Evolutionary conservation across 805 yeast species (phyloP).

Genomic region (Wickerhamomyces chambardii): DNA sequence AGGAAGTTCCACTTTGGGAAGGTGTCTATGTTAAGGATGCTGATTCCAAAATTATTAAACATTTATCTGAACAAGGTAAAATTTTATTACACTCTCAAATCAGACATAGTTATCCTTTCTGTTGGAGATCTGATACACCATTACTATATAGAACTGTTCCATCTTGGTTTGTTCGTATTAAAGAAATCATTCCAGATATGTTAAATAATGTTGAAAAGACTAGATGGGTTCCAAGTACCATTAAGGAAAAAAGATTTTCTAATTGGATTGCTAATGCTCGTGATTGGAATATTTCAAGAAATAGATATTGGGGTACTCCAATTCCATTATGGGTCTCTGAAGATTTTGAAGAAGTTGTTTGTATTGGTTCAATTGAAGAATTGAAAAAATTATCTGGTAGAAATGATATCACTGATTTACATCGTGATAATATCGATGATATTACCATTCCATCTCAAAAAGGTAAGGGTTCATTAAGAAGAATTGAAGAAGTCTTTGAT

Average conservation of each 20-base stretch:
- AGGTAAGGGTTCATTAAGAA: slow-evolving; percentile 81
- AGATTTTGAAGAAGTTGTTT: slow-evolving; percentile 85
- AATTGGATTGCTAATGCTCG: slow-evolving; percentile 99
- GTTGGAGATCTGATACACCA: slow-evolving; percentile 99
- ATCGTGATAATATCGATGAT: slow-evolving; percentile 87
- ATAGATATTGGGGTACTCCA: slow-evolving; percentile 99
- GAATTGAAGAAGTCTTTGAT: slow-evolving; percentile 97
- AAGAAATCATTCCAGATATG: slow-evolving; percentile 83
- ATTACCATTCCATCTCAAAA: slow-evolving; percentile 87
- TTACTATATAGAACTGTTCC: slow-evolving; percentile 94
- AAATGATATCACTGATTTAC: slow-evolving; percentile 76
- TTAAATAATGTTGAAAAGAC: slow-evolving; percentile 77
- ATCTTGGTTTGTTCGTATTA: slow-evolving; percentile 95
- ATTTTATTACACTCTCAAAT: slow-evolving; percentile 73
- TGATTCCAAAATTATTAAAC: slow-evolving; percentile 82
- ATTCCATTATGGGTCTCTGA: slow-evolving; percentile 97
- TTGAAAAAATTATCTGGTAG: slow-evolving; percentile 79
- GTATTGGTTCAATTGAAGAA: slow-evolving; percentile 88
- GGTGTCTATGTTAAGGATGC: slow-evolving; percentile 95
- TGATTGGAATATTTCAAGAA: slow-evolving; percentile 98
- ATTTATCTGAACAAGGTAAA: slow-evolving; percentile 69
- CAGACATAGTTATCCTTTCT: slow-evolving; percentile 96
- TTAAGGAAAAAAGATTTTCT: slow-evolving; percentile 91
- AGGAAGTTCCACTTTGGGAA: slow-evolving; percentile 61
- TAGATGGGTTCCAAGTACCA: slow-evolving; percentile 87